A percentile compares a stretch with the other conserved stretches of the same genome.
phyloP scores from a whole-genome alignment of 192 early-diverging fungal genomes.

The Coemansia sp. region DNA sequence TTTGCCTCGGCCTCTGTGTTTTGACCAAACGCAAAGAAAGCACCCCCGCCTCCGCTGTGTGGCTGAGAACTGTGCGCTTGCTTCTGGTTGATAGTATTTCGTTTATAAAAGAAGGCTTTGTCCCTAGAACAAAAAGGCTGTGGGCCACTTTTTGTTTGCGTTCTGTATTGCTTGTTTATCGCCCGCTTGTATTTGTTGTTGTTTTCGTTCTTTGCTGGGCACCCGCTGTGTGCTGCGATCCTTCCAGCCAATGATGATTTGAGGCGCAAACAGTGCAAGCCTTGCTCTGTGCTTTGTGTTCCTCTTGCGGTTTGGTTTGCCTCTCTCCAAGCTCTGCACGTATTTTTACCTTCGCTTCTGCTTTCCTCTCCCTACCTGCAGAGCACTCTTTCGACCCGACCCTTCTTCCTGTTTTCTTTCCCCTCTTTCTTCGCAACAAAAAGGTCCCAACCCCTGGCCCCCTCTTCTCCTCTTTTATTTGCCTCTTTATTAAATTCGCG shows the following conservation, averaged over 20 bases:
- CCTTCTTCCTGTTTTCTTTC: conserved; percentile 3
- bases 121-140: not conserved
- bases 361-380: conserved; percentile 1
- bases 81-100: not conserved
- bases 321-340: not conserved
- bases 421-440: not conserved
- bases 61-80: not conserved
- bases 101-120: not conserved
- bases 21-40: not conserved
- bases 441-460: not conserved
- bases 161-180: conserved; percentile 7
- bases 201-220: not conserved
- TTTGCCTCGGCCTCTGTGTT: conserved; percentile 20
- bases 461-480: conserved; percentile 3
- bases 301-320: not conserved
- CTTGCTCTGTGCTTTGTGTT: not conserved
- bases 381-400: not conserved
- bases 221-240: not conserved
- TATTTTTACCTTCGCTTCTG: not conserved
- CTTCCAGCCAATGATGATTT: not conserved
- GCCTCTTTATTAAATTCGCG: conserved; percentile 3
- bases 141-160: not conserved
- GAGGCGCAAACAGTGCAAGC: not conserved
- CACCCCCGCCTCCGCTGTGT: not conserved
- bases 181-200: not conserved